Conservation (phyloP, 345 rosid genomes). For the Orychophragmus violaceus region DNA sequence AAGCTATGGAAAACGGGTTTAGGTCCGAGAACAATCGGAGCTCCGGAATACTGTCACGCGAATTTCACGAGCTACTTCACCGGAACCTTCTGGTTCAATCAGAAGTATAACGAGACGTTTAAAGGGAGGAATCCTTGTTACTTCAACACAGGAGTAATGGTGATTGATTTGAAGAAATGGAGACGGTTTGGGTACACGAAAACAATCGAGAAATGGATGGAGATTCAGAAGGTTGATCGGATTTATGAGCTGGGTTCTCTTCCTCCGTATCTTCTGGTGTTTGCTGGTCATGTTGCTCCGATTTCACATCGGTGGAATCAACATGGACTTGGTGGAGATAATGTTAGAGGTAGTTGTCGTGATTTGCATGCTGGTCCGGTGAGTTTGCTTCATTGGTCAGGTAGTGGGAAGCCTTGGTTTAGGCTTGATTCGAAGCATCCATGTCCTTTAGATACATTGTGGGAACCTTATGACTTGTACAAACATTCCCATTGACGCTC, state of each 20-base stretch:
- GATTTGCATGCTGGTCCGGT: slow-evolving; percentile 51
- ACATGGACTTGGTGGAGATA: slow-evolving; percentile 71
- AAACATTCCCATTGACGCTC: slow-evolving; percentile 37
- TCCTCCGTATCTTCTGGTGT: slow-evolving; percentile 60
- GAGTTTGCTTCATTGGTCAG: slow-evolving; percentile 69
- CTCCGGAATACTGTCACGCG: slow-evolving; percentile 61
- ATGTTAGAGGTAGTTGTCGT: slow-evolving; percentile 49
- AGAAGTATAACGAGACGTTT: slow-evolving; percentile 23
- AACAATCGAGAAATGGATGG: slow-evolving; percentile 60
- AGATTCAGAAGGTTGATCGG: slow-evolving; percentile 48
- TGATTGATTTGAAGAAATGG: slow-evolving; percentile 62
- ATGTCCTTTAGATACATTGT: slow-evolving; percentile 48
- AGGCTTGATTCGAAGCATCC: slow-evolving; percentile 46
- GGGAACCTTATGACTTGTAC: slow-evolving; percentile 64
- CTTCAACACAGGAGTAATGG: slow-evolving; percentile 80
- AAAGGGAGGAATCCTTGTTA: slow-evolving; percentile 44
- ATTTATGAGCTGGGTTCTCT: slow-evolving; percentile 66
- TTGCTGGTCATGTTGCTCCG: slow-evolving; percentile 50
- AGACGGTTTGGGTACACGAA: slow-evolving; percentile 39
- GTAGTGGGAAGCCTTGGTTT: slow-evolving; percentile 67
- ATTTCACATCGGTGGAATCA: slow-evolving; percentile 70
- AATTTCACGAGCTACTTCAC: slow-evolving; percentile 51
- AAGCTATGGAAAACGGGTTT: slow-evolving; percentile 43
- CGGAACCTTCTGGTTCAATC: slow-evolving; percentile 44
- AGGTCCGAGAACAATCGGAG: slow-evolving; percentile 46